Percentiles rank a stretch among this genome's conserved stretches.
Conservation (phyloP, 2,329 filamentous ascomycete species). For the Ophiosphaerella herpotricha region DNA sequence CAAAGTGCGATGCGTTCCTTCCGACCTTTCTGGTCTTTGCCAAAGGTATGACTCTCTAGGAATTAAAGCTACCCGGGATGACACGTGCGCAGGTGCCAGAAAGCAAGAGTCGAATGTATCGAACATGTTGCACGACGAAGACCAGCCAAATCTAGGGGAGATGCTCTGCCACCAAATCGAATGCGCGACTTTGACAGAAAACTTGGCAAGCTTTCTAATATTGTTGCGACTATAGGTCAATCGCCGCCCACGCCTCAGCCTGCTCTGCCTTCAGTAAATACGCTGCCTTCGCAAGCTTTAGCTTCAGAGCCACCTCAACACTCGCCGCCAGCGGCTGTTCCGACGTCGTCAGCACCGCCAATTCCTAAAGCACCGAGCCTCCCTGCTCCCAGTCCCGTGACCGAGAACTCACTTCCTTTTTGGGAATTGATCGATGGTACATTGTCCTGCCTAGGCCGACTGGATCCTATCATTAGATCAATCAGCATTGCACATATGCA, state of each 20-base stretch:
- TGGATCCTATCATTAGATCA: constrained; percentile 40
- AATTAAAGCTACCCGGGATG: constrained; percentile 20
- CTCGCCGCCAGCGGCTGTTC: constrained; percentile 15
- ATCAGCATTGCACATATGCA: constrained; percentile 44
- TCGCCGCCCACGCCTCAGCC: constrained; percentile 26
- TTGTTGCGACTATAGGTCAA: constrained; percentile 32
- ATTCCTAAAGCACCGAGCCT: constrained; percentile 23
- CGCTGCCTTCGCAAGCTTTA: constrained; percentile 25
- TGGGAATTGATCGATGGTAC: constrained; percentile 43
- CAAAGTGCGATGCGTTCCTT: constrained; percentile 44
- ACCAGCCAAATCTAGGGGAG: constrained; percentile 38
- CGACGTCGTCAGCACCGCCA: constrained; percentile 19
- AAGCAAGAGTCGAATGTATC: constrained; percentile 43
- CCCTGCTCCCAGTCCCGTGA: constrained; percentile 27
- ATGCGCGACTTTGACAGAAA: constrained; percentile 42
- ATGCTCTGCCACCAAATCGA: constrained; percentile 32
- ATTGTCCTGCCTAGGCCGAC: constrained; percentile 33
- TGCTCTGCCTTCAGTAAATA: constrained; percentile 29
- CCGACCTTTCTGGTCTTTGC: constrained; percentile 36
- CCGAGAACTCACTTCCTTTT: constrained; percentile 34
- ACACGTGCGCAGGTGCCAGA: constrained; percentile 45
- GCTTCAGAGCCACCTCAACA: constrained; percentile 26
- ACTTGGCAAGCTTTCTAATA: constrained; percentile 40
- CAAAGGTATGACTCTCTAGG: constrained; percentile 35
- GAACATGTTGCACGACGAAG: constrained; percentile 44